Evolutionary conservation across 2,329 filamentous ascomycete genomes (phyloP), one percentile per base, ranked within the genome.

Genomic region (Diaporthe sp.): DNA sequence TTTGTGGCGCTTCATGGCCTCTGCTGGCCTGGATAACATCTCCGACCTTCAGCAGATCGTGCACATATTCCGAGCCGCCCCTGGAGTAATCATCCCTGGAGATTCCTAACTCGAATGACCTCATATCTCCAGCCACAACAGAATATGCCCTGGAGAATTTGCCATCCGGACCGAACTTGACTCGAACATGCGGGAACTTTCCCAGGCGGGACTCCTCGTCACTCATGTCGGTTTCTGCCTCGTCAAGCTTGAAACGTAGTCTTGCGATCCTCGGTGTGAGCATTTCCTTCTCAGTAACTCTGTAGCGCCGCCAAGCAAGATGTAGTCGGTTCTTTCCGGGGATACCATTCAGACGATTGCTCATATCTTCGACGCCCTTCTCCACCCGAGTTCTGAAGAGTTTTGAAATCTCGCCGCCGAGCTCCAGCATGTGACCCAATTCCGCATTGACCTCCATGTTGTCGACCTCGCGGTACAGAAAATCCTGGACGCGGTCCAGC

Each of bases 401-500:
- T 7, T 28, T n/a, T 12, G 39, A 51, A 7, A 67, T 67, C 61
- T 67, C 61, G n/a, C 46, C 61, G 17, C 39, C 61, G 4, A 67
- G n/a, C 39, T 44, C 61, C 6, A 39, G 39, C 61, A 67, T 44
- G 46, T 19, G 7, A 25, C 39, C 61, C 17, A 67, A 5, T 34
- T 67, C 61, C 28, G 39, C 61, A 7, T 46, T 67, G 4, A 19
- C 61, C 12, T 28, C 61, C 15, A 46, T 51, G 39, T 67, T 67
- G 46, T 67, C 61, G 25, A 44, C 39, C 25, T 67, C 61, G 46
- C 46, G 61, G 4, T 46, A 46, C 39, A 67, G 15, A 13, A 46
- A 67, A 4, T 67, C 19, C 31, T 67, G 61, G 9, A 83, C 61
- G 7, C 61, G 39, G 46, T 44, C 4, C 31, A 67, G 46, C 22